Evolutionary conservation across 768 basidiomycete genomes (phyloP), one percentile per base, ranked within the genome.

Genomic region (Termitomyces titanicus): DNA sequence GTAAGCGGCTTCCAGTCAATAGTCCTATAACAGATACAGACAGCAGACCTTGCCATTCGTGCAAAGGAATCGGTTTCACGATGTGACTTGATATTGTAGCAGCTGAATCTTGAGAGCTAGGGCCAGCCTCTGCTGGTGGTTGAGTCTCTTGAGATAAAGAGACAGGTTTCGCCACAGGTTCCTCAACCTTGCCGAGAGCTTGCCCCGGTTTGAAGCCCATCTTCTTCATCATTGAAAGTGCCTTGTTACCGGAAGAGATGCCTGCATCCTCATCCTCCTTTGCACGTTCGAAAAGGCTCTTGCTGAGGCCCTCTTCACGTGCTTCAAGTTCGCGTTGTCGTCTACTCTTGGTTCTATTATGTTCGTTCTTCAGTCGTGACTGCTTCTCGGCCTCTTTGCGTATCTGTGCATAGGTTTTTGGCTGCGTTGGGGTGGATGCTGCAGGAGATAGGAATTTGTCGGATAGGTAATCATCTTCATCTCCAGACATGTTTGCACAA

Each of bases 141-240:
- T 48, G 47, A 37, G 43, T 27, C 35, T 34, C 44, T n/a, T 59
- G 27, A 15, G 54, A 34, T 2, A 40, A 33, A 15, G 47, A 35
- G 31, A 52, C 40, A n/a, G 56, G 40, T 25, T 42, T 33, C 35
- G 42, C 49, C 33, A 51, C 44, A 24, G 59, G 58, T 27, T 68
- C 64, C 10, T 72, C 71, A 9, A 67, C 50, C 64, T 71, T 76
- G 17, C 92, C 91, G 27, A 94, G 77, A 13, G 89, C 77, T 67
- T 92, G 84, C 15, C 92, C 92, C 2, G 89, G 84, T 71, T 87
- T 88, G 74, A 91, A 94, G 1, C 92, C 92, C 92, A 94, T 94
- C 73, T 89, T 93, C 80, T 89, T 84, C 92, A 94, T 94, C 75
- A 94, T 93, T 15, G 82, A 79, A 51, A 94, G 73, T 8, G 92